phyloP scores from a whole-genome alignment of 2,329 filamentous ascomycete species.

The Clonostachys byssicola region DNA sequence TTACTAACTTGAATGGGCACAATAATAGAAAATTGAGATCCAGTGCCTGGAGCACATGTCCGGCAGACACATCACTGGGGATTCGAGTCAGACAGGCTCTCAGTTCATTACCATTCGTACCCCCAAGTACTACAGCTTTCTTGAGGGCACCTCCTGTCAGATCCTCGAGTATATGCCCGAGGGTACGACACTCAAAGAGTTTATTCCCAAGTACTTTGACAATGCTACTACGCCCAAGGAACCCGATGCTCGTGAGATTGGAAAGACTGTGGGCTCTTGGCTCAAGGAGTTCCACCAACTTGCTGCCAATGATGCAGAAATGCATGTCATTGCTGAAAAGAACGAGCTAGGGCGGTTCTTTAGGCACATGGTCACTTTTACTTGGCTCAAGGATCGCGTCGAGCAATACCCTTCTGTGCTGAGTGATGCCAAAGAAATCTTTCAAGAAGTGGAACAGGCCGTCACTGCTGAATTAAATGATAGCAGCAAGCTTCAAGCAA shows the following conservation, averaged over 20 bases:
- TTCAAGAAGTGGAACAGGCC: background rate
- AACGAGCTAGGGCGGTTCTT: constrained; percentile 43
- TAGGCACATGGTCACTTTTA: constrained; percentile 48
- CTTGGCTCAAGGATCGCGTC: constrained; percentile 31
- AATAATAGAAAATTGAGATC: background rate
- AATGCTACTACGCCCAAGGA: background rate
- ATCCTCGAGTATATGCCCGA: constrained; percentile 47
- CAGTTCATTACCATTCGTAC: constrained; percentile 30
- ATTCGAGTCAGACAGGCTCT: background rate
- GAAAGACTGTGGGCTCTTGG: background rate
- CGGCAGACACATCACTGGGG: background rate
- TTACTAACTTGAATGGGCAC: background rate
- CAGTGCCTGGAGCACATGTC: constrained; percentile 26
- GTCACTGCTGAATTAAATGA: background rate
- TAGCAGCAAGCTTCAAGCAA: constrained; percentile 15
- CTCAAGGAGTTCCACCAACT: background rate
- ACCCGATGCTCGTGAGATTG: background rate
- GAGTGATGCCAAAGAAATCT: background rate
- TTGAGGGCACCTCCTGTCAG: constrained; percentile 40
- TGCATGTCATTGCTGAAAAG: constrained; percentile 13
- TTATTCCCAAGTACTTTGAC: constrained; percentile 28
- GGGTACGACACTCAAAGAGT: constrained; percentile 46
- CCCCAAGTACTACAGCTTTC: constrained; percentile 43
- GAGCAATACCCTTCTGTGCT: background rate
- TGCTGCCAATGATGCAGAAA: constrained; percentile 19